Conservation (phyloP, 1,139 yeast genomes). For the Blastobotrys elegans region DNA sequence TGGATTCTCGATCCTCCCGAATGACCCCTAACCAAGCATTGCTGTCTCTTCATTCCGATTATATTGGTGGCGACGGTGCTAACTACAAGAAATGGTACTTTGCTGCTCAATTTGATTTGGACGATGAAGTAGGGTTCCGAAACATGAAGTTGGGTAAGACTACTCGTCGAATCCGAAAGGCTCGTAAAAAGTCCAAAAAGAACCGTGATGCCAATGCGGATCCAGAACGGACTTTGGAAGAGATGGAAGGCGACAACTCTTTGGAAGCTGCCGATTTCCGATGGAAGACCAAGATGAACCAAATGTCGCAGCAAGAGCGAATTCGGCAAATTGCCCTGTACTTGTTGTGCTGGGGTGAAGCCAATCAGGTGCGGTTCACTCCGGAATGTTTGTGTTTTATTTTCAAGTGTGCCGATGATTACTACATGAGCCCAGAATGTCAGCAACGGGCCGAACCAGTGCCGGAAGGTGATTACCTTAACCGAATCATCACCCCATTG, state of each 20-base stretch:
- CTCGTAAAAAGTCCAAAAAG: slow-evolving; percentile 58
- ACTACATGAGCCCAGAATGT: slow-evolving; percentile 81
- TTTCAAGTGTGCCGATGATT: slow-evolving; percentile 88
- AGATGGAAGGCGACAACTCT: slow-evolving; percentile 82
- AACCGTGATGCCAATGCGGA: slow-evolving; percentile 44
- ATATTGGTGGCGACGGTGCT: slow-evolving; percentile 90
- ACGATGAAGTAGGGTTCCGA: slow-evolving; percentile 73
- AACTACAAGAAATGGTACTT: slow-evolving; percentile 95
- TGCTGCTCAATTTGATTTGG: slow-evolving; percentile 85
- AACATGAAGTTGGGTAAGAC: slow-evolving; percentile 77
- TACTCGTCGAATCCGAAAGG: slow-evolving; percentile 48
- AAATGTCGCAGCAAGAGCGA: slow-evolving; percentile 66
- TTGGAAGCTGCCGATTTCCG: slow-evolving; percentile 76
- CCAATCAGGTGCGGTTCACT: slow-evolving; percentile 92
- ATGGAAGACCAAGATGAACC: slow-evolving; percentile 78
- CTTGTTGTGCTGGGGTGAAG: slow-evolving; percentile 96
- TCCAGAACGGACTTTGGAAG: slow-evolving; percentile 59
- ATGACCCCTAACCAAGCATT: slow-evolving; percentile 96
- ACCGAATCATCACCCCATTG: slow-evolving; percentile 87
- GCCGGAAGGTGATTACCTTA: slow-evolving; percentile 94
- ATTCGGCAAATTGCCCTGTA: slow-evolving; percentile 88
- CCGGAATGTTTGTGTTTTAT: slow-evolving; percentile 92
- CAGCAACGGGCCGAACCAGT: slow-evolving; percentile 71
- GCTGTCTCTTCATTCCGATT: slow-evolving; percentile 89
- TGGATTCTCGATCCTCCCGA: slow-evolving; percentile 94